Evolutionary conservation across 306 rosid genomes (phyloP).

Genomic region (Glycine soja): DNA sequence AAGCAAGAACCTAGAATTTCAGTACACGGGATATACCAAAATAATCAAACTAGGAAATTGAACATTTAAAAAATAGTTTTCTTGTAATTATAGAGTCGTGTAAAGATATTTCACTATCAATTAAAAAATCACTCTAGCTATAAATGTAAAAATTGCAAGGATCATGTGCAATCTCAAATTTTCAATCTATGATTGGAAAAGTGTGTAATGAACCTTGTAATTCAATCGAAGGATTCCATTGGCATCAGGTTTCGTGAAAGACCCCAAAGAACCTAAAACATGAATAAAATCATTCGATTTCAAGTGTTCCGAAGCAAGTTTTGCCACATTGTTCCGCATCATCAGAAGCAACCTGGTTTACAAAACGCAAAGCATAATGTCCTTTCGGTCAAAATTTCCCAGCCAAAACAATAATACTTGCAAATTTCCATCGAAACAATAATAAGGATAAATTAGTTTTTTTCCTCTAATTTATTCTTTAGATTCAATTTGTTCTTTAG

Average conservation of each 20-base stretch:
- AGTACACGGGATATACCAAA: neutral
- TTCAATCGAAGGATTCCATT: constrained; percentile 33
- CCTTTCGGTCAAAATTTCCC: neutral
- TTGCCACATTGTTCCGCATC: constrained; percentile 66
- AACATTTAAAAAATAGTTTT: too few relatives aligned
- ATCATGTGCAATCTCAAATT: too few relatives aligned
- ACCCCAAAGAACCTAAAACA: constrained; percentile 62
- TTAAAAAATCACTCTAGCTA: too few relatives aligned
- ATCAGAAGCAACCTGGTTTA: constrained; percentile 57
- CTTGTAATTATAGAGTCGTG: too few relatives aligned
- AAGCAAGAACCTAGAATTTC: neutral
- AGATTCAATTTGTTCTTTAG: too few relatives aligned
- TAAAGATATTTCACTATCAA: too few relatives aligned
- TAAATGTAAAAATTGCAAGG: too few relatives aligned
- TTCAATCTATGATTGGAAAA: too few relatives aligned
- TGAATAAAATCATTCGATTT: constrained; percentile 66
- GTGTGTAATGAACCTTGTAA: constrained; percentile 52
- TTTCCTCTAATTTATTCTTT: too few relatives aligned
- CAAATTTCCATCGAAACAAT: neutral
- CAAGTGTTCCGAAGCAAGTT: constrained; percentile 59
- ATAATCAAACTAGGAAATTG: too few relatives aligned
- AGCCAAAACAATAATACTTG: neutral
- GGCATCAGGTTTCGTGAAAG: constrained; percentile 44
- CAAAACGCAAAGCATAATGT: constrained; percentile 27
- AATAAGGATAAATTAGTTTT: neutral